A percentile compares a stretch with the other conserved stretches of the same genome.
Evolutionary conservation across 202 grass and related monocot genomes (phyloP).

Genomic region (Bolboschoenoplectus hybrid): DNA sequence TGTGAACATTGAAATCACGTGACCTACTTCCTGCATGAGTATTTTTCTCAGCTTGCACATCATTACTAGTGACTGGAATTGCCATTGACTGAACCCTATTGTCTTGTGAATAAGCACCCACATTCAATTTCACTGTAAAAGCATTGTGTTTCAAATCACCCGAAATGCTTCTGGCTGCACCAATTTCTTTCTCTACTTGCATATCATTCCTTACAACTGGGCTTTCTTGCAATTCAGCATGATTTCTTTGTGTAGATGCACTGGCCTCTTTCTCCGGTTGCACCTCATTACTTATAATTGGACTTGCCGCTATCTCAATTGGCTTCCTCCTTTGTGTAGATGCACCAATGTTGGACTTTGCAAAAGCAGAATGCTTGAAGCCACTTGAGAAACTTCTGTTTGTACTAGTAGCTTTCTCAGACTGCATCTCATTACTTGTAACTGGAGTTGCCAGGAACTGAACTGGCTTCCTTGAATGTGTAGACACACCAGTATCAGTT

Average conservation of each 20-base stretch:
- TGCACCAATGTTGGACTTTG: conserved; percentile 27
- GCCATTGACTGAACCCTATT: background rate
- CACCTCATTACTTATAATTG: conserved; percentile 30
- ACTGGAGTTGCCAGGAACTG: conserved; percentile 25
- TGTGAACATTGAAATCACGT: conserved; percentile 18
- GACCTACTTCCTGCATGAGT: conserved; percentile 12
- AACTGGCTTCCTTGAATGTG: conserved; percentile 24
- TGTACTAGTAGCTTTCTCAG: conserved; percentile 29
- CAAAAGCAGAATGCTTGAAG: conserved; percentile 21
- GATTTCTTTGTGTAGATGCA: conserved; percentile 26
- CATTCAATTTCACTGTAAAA: background rate
- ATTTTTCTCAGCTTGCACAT: conserved; percentile 26
- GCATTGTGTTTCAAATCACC: background rate
- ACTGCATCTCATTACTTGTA: conserved; percentile 31
- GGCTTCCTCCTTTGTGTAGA: conserved; percentile 25
- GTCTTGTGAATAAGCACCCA: conserved; percentile 13
- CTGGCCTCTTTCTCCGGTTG: conserved; percentile 35
- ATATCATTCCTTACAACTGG: conserved; percentile 19
- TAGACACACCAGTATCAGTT: conserved; percentile 26
- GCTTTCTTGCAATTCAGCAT: background rate
- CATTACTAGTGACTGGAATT: conserved; percentile 22
- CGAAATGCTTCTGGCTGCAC: background rate
- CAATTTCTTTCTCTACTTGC: conserved; percentile 25
- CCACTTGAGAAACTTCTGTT: conserved; percentile 25
- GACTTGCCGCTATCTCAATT: conserved; percentile 17